Evolutionary conservation across 805 yeast species (phyloP), one percentile per base, ranked within the genome.

Genomic region (Candida michaelii): DNA sequence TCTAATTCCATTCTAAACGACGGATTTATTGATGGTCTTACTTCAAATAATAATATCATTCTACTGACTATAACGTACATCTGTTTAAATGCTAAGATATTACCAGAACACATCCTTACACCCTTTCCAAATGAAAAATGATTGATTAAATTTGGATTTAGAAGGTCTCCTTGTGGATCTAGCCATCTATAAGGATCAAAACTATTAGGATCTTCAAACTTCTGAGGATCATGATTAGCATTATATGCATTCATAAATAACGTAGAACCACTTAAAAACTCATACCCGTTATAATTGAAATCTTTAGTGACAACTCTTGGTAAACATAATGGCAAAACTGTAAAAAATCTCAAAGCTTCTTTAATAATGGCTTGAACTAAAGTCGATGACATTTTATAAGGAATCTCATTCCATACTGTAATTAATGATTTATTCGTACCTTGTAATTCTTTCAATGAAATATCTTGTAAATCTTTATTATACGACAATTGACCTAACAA

Each of bases 121-220:
- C 95, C 95, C 14, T 77, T 74, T 0, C 93, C 95, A 60, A 83
- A 80, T 4, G 87, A 52, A 41, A 79, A 65, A 59, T 82, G 82
- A 30, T 47, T 40, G 12, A 48, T 42, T 11, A 57, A 35, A 27
- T 48, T 55, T 25, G 55, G 44, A 6, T 47, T 45, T 1, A 51
- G 44, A 5, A 44, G 21, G n/a, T 30, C 9, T n/a, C 38, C 33
- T 8, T 39, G 30, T 13, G 19, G n/a, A 3, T 29, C 27, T 30
- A 82, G 53, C 72, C 76, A 82, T 36, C 89, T 56, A 27, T 68
- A 72, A 1, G 88, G 88, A 1, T 54, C 44, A 52, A 81, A 82
- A 13, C 54, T 53, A 53, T 58, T 59, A 0, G 87, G 83, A 13
- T 67, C 51, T 10, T 50, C 46, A 46, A 73, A 81, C 11, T 57